Percentiles rank a stretch among this genome's conserved stretches.
These are phyloP conservation scores for Castanospermum australe DNA, from an alignment of 306 rosid genomes.

Conservation along the genomic window DNA sequence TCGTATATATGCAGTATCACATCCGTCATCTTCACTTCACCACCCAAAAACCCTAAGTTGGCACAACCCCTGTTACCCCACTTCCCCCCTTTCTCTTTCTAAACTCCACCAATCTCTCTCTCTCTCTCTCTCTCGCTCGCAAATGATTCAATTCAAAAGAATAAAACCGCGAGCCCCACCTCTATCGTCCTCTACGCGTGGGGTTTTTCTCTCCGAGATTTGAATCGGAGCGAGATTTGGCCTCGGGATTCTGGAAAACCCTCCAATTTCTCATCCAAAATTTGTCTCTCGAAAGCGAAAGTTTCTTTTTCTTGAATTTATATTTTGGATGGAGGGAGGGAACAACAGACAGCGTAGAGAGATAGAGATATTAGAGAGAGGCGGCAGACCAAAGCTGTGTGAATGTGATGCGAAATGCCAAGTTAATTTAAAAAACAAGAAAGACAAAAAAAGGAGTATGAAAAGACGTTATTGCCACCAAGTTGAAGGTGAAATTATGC, in stretches of 20 bases:
- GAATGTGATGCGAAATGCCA: background rate
- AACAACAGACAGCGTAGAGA: slow-evolving; percentile 14
- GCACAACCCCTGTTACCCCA: slow-evolving; percentile 34
- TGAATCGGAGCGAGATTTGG: slow-evolving; percentile 24
- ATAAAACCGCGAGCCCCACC: background rate
- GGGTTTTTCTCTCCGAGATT: background rate
- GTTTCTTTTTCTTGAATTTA: background rate
- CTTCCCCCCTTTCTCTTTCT: slow-evolving; percentile 28
- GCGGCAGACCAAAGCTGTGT: background rate
- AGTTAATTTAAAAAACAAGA: background rate
- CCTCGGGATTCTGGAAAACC: slow-evolving; percentile 42
- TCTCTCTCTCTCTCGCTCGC: background rate
- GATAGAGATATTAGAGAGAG: background rate
- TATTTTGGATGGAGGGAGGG: slow-evolving; percentile 20
- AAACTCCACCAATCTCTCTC: slow-evolving; percentile 13
- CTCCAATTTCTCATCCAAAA: slow-evolving; percentile 13
- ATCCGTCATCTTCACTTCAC: slow-evolving; percentile 63
- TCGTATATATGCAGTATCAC: slow-evolving; percentile 86
- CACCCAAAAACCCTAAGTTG: slow-evolving; percentile 18
- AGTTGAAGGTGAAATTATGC: background rate
- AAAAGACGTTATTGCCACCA: background rate
- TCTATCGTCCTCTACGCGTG: background rate
- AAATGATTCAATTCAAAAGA: slow-evolving; percentile 31
- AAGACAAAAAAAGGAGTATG: too few relatives aligned
- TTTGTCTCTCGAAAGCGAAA: background rate